Evolutionary conservation across 1,139 yeast genomes (phyloP), one percentile per base, ranked within the genome.

Genomic region (Yamadazyma triangularis): DNA sequence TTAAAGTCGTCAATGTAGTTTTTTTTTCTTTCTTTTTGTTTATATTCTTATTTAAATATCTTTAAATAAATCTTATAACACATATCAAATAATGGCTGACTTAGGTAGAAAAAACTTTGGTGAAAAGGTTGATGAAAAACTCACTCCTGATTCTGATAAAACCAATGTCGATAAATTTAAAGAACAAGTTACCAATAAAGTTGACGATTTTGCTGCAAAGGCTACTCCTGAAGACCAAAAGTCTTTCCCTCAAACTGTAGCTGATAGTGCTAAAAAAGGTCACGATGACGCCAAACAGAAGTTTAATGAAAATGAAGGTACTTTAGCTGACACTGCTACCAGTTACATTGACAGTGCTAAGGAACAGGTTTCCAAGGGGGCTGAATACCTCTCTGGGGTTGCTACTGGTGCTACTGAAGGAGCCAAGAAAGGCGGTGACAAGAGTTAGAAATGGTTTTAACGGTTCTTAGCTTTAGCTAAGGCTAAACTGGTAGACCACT

Each of bases 121-220:
- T 45, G 82, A 79, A 57, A 85, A 86, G 64, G 62, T 74, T 42
- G 33, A 67, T 35, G 94, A 85, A 70, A 53, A 73, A 29, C 41
- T 83, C 33, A 84, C 76, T 47, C 95, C 96, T 53, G 80, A 86
- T 41, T 61, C 76, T 34, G 71, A 83, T 56, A 87, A 87, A 70
- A 45, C 79, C 28, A 62, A 69, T 47, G 58, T 64, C 26, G 82
- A 85, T 50, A 65, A 80, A 62, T 79, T 78, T 44, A 80, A 82
- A 70, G 95, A 87, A 66, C 39, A 57, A 25, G 78, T 75, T 41
- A 80, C 94, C 35, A 81, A 74, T 54, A 55, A 65, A 24, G 69
- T 66, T 44, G 95, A 87, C 70, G 67, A 73, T 53, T 58, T 72
- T 32, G 88, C 83, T 39, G 68, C 72, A 33, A 58, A 67, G 37